Percentiles rank a stretch among this genome's conserved stretches.
Conservation (phyloP, 208 protist species). For the Trypanosoma grayi region DNA sequence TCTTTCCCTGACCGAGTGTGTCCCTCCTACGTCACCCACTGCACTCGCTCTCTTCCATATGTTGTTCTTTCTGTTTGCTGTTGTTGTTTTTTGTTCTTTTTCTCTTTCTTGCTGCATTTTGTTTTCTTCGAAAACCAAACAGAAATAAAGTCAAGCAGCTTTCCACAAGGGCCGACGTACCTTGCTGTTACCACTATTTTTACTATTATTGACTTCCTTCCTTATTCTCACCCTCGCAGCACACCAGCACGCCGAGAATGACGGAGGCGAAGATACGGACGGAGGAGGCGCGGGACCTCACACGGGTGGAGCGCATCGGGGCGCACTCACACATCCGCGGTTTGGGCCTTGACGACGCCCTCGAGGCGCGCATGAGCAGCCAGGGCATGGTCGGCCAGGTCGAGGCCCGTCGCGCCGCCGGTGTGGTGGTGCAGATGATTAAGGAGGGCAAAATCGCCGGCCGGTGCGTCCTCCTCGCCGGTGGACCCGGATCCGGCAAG, state of each 20-base stretch:
- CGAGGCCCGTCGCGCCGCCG: conserved; percentile 88
- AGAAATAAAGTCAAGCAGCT: background rate
- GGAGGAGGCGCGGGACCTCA: conserved; percentile 96
- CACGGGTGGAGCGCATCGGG: conserved; percentile 96
- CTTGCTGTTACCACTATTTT: background rate
- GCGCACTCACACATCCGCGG: conserved; percentile 99
- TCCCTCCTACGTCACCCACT: no score
- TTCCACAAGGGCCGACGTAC: background rate
- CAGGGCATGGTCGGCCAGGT: conserved; percentile 99
- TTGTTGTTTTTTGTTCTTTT: background rate
- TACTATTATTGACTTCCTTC: conserved; percentile 5
- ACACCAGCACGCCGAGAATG: conserved; percentile 28
- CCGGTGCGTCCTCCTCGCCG: conserved; percentile 98
- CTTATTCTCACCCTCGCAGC: background rate
- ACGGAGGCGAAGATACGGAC: conserved; percentile 73
- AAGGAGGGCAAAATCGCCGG: conserved; percentile 99
- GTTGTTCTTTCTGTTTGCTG: no score
- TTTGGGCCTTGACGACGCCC: conserved; percentile 98
- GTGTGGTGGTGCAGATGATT: conserved; percentile 98
- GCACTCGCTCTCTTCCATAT: no score
- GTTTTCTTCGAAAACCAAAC: background rate
- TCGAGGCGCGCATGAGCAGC: conserved; percentile 92
- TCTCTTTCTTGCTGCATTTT: background rate
- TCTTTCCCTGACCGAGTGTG: no score
- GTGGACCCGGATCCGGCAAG: conserved; percentile 97